Percentiles rank a stretch among this genome's conserved stretches.
phyloP scores from a whole-genome alignment of 164 flowering plant species.

The Vitis rotundifolia region DNA sequence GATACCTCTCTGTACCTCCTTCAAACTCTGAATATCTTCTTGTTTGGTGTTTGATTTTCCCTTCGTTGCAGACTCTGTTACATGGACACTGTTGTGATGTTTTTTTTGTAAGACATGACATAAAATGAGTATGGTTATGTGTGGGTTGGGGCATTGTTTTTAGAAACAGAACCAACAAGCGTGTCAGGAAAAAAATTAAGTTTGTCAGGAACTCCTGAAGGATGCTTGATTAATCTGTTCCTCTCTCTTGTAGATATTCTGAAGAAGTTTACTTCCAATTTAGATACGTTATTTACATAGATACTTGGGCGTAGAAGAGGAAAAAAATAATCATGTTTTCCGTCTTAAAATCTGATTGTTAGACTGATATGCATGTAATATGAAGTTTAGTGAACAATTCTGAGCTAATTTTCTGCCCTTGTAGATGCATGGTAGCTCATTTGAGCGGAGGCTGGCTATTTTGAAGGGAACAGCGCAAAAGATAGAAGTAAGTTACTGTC shows the following conservation, averaged over 20 bases:
- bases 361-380: no score
- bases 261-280: neutral
- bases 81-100: neutral
- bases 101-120: neutral
- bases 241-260: neutral
- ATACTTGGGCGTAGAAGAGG: neutral
- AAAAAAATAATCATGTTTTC: no score
- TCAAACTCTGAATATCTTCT: no score
- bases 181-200: neutral
- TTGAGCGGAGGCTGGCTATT: slow-evolving; percentile 73
- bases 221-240: neutral
- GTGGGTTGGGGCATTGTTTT: neutral
- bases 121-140: neutral
- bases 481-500: slow-evolving; percentile 40
- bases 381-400: neutral
- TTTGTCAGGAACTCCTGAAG: neutral
- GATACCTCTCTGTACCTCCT: no score
- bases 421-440: slow-evolving; percentile 73
- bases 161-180: neutral
- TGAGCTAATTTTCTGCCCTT: slow-evolving; percentile 11
- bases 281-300: neutral
- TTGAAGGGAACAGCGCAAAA: slow-evolving; percentile 46
- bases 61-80: neutral
- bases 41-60: neutral
- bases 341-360: no score